Conservation (phyloP, 805 yeast genomes). For the Yarrowia divulgata region DNA sequence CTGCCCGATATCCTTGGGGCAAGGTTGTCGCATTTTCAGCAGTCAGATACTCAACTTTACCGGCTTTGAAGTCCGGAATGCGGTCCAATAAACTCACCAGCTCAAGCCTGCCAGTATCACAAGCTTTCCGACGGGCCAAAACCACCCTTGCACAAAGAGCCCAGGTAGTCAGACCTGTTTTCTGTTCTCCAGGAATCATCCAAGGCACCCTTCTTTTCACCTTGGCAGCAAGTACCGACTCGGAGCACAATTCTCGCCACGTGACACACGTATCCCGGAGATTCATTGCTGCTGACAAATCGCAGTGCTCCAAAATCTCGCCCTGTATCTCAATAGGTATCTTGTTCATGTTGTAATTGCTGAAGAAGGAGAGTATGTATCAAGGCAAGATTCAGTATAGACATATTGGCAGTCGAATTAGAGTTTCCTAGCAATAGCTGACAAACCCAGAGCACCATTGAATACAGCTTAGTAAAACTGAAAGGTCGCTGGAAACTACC, state of each 20-base stretch:
- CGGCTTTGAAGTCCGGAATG: slow-evolving; percentile 3
- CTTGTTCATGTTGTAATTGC: background rate
- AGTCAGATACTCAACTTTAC: background rate
- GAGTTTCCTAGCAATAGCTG: no score
- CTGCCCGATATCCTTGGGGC: background rate
- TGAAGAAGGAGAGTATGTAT: no score
- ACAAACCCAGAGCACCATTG: no score
- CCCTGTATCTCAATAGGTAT: background rate
- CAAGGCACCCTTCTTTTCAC: background rate
- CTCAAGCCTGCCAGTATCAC: background rate
- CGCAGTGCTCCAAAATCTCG: background rate
- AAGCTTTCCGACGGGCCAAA: background rate
- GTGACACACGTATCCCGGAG: background rate
- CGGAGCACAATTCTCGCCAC: background rate
- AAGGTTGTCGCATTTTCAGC: background rate
- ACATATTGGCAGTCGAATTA: no score
- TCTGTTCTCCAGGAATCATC: background rate
- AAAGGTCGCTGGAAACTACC: no score
- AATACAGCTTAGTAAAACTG: no score
- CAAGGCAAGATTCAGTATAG: no score
- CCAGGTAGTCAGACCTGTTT: background rate
- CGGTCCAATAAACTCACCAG: background rate
- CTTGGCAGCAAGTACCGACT: background rate
- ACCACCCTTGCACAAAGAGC: background rate
- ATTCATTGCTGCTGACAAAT: background rate